These are phyloP conservation scores for Monilinia vaccinii-corymbosi DNA, from an alignment of 2,329 filamentous ascomycete genomes.

Conservation along the genomic window DNA sequence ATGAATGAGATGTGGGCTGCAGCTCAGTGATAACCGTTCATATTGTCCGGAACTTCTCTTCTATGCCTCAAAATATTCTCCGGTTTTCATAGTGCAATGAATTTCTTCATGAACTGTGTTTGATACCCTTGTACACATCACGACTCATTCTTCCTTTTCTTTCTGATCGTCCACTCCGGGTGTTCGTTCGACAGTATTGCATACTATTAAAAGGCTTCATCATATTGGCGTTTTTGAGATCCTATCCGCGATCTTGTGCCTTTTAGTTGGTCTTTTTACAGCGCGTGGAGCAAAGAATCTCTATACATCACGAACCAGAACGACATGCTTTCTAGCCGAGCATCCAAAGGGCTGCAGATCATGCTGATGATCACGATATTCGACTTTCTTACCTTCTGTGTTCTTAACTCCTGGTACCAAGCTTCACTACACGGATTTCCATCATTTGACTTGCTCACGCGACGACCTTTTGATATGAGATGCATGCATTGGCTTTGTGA, in stretches of 20 bases:
- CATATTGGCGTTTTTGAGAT: conserved; percentile 4
- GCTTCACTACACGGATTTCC: neutral
- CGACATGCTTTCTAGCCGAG: neutral
- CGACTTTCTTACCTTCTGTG: neutral
- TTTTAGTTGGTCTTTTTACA: neutral
- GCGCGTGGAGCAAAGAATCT: neutral
- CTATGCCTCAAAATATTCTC: neutral
- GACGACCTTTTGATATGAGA: neutral
- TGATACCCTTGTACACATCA: conserved; percentile 28
- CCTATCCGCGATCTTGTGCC: neutral
- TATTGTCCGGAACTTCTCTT: neutral
- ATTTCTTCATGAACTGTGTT: conserved; percentile 16
- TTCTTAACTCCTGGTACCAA: neutral
- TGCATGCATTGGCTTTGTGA: neutral
- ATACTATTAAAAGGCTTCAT: conserved; percentile 13
- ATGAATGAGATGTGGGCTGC: conserved; percentile 45
- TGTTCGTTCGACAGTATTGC: conserved; percentile 18
- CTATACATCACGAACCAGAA: neutral
- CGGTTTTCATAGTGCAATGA: conserved; percentile 1
- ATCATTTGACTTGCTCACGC: neutral
- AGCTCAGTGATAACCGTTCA: conserved; percentile 33
- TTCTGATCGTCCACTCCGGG: conserved; percentile 5
- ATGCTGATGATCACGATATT: neutral
- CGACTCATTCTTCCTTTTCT: conserved; percentile 6
- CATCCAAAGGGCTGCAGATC: neutral